Evolutionary conservation across 768 basidiomycete genomes (phyloP).

Genomic region (Pleurotus citrinopileatus): DNA sequence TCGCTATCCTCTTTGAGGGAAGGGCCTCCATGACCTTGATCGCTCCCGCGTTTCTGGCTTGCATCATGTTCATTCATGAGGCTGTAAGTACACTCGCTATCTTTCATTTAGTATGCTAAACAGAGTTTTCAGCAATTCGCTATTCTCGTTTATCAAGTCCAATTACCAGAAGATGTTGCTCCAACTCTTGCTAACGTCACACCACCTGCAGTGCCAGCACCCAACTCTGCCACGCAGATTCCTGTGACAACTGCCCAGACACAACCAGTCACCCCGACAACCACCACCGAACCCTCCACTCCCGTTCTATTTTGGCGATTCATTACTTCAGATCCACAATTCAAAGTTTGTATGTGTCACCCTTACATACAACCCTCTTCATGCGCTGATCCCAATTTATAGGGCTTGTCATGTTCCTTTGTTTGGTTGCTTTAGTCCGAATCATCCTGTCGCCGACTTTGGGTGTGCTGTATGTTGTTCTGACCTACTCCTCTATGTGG

Average conservation of each 20-base stretch:
- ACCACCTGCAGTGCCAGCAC: constrained; percentile 17
- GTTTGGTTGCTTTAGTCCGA: constrained; percentile 70
- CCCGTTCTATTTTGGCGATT: constrained; percentile 52
- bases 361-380: not conserved
- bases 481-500: constrained; percentile 82
- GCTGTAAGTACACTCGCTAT: constrained; percentile 50
- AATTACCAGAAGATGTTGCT: constrained; percentile 66
- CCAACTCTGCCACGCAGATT: constrained; percentile 5
- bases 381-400: constrained; percentile 8
- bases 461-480: constrained; percentile 60
- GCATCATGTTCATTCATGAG: constrained; percentile 77
- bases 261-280: constrained; percentile 16
- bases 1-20: constrained; percentile 84
- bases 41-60: constrained; percentile 82
- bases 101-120: not conserved
- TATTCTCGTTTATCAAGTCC: constrained; percentile 76
- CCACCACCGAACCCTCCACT: constrained; percentile 14
- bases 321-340: constrained; percentile 66
- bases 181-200: constrained; percentile 12
- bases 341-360: constrained; percentile 57
- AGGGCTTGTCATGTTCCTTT: constrained; percentile 71
- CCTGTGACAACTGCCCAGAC: constrained; percentile 21
- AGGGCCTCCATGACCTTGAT: constrained; percentile 77
- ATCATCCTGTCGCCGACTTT: constrained; percentile 68
- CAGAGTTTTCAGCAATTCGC: constrained; percentile 69